phyloP scores from a whole-genome alignment of 2,329 filamentous ascomycete species.

The Pseudofabraea citricarpa region DNA sequence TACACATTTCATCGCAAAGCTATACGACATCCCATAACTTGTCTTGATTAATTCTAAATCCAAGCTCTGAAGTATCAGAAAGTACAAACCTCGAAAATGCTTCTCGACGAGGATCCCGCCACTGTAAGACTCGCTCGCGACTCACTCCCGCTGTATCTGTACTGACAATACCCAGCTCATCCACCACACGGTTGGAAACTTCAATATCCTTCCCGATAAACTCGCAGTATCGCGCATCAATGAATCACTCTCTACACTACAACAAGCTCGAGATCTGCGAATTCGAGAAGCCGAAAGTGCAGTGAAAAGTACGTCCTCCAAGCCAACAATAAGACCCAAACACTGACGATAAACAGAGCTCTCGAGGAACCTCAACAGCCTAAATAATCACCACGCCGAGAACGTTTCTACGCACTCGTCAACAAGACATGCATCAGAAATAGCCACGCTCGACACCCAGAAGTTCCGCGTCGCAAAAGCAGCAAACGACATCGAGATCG shows the following conservation, averaged over 20 bases:
- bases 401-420: conserved; percentile 71
- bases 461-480: conserved; percentile 95
- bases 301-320: conserved; percentile 49
- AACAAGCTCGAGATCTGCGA: conserved; percentile 75
- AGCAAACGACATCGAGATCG: conserved; percentile 83
- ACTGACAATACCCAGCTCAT: conserved; percentile 60
- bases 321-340: conserved; percentile 19
- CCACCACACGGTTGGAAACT: conserved; percentile 85
- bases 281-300: conserved; percentile 64
- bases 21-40: no score
- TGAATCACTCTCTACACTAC: conserved; percentile 78
- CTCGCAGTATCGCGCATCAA: conserved; percentile 76
- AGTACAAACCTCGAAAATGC: conserved; percentile 54
- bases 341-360: conserved; percentile 43
- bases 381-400: conserved; percentile 73
- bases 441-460: conserved; percentile 82
- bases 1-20: no score
- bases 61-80: not conserved
- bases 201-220: conserved; percentile 90
- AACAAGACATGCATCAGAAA: conserved; percentile 74
- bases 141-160: conserved; percentile 3
- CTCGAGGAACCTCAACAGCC: conserved; percentile 68
- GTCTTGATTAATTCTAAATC: no score
- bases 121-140: conserved; percentile 51
- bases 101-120: conserved; percentile 90